A percentile compares a stretch with the other conserved stretches of the same genome.
Evolutionary conservation across 768 basidiomycete species (phyloP).

Genomic region (Suillus subluteus): DNA sequence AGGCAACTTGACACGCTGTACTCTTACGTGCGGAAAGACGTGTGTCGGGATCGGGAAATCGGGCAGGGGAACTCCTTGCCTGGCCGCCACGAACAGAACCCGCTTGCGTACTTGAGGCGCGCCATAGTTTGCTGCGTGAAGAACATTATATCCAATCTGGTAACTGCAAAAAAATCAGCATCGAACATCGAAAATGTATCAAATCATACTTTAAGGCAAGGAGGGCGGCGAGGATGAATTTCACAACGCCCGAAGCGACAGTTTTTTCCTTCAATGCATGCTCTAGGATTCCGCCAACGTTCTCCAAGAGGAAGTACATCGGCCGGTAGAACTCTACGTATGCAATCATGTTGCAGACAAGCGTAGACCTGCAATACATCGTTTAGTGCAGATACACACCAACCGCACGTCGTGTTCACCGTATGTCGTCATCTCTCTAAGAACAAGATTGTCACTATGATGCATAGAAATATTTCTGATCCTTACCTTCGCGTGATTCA

Average conservation of each 20-base stretch:
- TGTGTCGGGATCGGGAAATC: constrained; percentile 69
- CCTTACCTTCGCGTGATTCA: constrained; percentile 63
- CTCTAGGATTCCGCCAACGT: constrained; percentile 64
- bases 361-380: constrained; percentile 48
- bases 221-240: constrained; percentile 63
- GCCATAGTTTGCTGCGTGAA: constrained; percentile 76
- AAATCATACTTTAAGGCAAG: constrained; percentile 62
- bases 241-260: constrained; percentile 62
- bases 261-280: constrained; percentile 47
- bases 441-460: neutral
- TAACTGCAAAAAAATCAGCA: constrained; percentile 40
- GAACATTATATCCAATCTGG: constrained; percentile 64
- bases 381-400: neutral
- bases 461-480: neutral
- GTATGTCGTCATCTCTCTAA: constrained; percentile 62
- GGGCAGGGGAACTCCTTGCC: constrained; percentile 58
- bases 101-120: constrained; percentile 69
- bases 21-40: constrained; percentile 39
- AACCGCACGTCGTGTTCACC: constrained; percentile 37
- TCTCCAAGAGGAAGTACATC: constrained; percentile 69
- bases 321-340: constrained; percentile 70
- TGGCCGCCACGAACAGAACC: constrained; percentile 72
- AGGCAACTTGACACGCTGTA: constrained; percentile 44
- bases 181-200: constrained; percentile 5
- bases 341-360: constrained; percentile 72